Percentiles rank a stretch among this genome's conserved stretches.
phyloP scores from a whole-genome alignment of 73 alveolate genomes.

The Paramecium sexaurelia region DNA sequence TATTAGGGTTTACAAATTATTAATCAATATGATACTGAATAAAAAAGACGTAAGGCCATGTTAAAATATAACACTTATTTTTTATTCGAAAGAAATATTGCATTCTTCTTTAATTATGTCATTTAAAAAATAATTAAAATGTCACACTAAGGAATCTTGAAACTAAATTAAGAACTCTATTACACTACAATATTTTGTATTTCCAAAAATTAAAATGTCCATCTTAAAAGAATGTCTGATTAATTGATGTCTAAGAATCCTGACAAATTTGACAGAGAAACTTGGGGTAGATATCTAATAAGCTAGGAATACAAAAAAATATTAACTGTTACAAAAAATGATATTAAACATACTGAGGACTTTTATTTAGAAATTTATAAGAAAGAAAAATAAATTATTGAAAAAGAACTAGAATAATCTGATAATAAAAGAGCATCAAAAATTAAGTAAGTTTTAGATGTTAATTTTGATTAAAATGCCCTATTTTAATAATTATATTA shows the following conservation, averaged over 20 bases:
- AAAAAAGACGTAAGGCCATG: slow-evolving; percentile 62
- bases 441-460: slow-evolving; percentile 44
- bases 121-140: slow-evolving; percentile 59
- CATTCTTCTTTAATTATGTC: slow-evolving; percentile 68
- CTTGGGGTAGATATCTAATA: slow-evolving; percentile 54
- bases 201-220: slow-evolving; percentile 62
- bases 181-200: slow-evolving; percentile 61
- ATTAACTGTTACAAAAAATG: slow-evolving; percentile 53
- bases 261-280: slow-evolving; percentile 53
- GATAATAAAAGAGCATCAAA: slow-evolving; percentile 48
- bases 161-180: slow-evolving; percentile 51
- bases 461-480: slow-evolving; percentile 26
- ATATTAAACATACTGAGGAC: slow-evolving; percentile 45
- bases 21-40: slow-evolving; percentile 64
- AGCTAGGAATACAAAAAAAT: slow-evolving; percentile 46
- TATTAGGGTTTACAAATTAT: slow-evolving; percentile 37
- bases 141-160: slow-evolving; percentile 35
- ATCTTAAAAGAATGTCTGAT: slow-evolving; percentile 64
- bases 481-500: slow-evolving; percentile 23
- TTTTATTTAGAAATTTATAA: slow-evolving; percentile 46
- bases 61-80: slow-evolving; percentile 56
- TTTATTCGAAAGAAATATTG: slow-evolving; percentile 66
- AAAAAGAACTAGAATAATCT: background rate
- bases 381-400: slow-evolving; percentile 46
- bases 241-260: slow-evolving; percentile 48